phyloP scores from a whole-genome alignment of 2,329 filamentous ascomycete species.

The Didymosphaeria variabile region DNA sequence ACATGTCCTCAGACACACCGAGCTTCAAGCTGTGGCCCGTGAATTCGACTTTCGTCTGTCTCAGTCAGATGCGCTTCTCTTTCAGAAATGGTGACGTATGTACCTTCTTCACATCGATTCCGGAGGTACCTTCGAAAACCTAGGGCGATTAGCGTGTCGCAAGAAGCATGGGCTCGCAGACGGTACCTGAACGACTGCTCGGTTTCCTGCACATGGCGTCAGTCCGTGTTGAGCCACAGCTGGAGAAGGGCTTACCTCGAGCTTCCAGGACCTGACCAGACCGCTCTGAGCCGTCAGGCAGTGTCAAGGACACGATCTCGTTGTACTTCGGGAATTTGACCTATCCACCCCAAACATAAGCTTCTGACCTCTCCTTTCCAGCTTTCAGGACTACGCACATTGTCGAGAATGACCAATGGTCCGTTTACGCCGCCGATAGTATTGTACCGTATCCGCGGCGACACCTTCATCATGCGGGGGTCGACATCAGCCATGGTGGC shows the following conservation, averaged over 20 bases:
- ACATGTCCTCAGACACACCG: conserved; percentile 98
- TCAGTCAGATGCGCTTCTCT: conserved; percentile 35
- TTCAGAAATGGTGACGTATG: conserved; percentile 19
- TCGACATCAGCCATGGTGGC: conserved; percentile 52
- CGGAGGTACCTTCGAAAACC: conserved; percentile 97
- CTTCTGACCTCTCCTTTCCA: conserved; percentile 19
- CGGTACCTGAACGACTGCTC: conserved; percentile 90
- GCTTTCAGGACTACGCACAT: conserved; percentile 67
- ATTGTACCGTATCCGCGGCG: conserved; percentile 89
- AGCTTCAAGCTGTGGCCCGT: conserved; percentile 97
- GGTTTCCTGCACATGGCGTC: conserved; percentile 70
- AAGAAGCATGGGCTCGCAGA: conserved; percentile 5
- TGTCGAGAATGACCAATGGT: conserved; percentile 95
- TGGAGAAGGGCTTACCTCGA: conserved; percentile 71
- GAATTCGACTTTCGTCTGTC: conserved; percentile 94
- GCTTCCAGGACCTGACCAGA: conserved; percentile 97
- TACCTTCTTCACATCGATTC: conserved; percentile 97
- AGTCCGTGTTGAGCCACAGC: conserved; percentile 21
- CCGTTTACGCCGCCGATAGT: conserved; percentile 98
- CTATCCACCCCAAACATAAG: conserved; percentile 57
- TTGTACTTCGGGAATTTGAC: conserved; percentile 98
- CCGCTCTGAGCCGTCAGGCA: conserved; percentile 92
- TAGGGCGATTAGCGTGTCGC: conserved; percentile 54
- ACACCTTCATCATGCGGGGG: conserved; percentile 65
- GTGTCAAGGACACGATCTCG: conserved; percentile 95